Conservation (phyloP, 108 stramenopile species). For the Cyclotella atomus region DNA sequence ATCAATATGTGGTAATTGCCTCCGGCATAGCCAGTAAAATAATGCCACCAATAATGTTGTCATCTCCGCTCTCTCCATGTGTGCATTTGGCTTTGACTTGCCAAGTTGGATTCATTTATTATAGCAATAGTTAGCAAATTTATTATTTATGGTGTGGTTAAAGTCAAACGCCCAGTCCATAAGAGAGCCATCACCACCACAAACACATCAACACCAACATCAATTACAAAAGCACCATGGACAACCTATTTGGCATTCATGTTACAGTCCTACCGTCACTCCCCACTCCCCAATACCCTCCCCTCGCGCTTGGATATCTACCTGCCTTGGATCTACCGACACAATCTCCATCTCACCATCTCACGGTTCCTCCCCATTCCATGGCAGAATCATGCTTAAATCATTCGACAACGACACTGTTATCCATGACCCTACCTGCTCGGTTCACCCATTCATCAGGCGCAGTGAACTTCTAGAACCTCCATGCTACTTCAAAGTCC, state of each 20-base stretch:
- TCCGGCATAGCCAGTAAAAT: neutral
- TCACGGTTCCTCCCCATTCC: neutral
- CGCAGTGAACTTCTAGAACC: neutral
- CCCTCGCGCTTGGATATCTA: neutral
- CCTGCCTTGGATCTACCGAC: neutral
- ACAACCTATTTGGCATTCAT: neutral
- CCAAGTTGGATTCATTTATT: no score
- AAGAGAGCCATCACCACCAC: no score
- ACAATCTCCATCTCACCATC: neutral
- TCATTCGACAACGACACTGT: neutral
- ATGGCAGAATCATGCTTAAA: neutral
- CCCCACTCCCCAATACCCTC: neutral
- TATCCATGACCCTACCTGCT: neutral
- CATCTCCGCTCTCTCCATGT: no score
- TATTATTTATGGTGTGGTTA: neutral
- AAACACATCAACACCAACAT: no score
- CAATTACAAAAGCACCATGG: no score
- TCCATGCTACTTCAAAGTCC: neutral
- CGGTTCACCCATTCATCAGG: neutral
- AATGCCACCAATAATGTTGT: neutral
- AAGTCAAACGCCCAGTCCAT: neutral
- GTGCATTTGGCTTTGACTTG: no score
- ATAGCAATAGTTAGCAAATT: no score
- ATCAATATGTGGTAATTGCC: neutral
- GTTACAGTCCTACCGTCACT: neutral